Evolutionary conservation across 495 filamentous ascomycete genomes (phyloP).

Genomic region (Podospora bellae-mahoneyi): DNA sequence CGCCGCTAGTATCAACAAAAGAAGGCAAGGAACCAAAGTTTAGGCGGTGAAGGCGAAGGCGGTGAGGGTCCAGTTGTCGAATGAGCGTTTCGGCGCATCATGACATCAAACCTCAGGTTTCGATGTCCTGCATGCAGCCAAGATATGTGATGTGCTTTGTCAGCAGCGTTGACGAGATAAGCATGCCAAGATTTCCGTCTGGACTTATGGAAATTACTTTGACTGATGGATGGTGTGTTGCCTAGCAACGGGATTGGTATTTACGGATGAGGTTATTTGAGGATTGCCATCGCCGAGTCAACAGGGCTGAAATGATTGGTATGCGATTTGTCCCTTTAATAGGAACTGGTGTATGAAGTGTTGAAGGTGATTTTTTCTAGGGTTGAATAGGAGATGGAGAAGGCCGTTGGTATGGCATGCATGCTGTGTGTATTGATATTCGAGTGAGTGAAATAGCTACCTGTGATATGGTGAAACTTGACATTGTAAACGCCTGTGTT

Average conservation of each 20-base stretch:
- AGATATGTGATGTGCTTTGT: slow-evolving; percentile 13
- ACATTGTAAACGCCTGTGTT: too few relatives aligned
- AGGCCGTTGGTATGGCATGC: too few relatives aligned
- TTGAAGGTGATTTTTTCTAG: too few relatives aligned
- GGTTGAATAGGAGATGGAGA: too few relatives aligned
- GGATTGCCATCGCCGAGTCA: too few relatives aligned
- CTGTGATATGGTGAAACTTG: too few relatives aligned
- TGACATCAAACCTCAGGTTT: slow-evolving; percentile 17
- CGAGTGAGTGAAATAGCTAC: too few relatives aligned
- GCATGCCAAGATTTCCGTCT: background rate
- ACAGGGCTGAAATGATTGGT: too few relatives aligned
- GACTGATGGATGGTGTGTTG: background rate
- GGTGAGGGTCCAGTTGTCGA: slow-evolving; percentile 17
- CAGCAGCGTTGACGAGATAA: slow-evolving; percentile 8
- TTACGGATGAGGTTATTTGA: background rate
- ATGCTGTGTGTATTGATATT: too few relatives aligned
- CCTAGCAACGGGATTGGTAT: background rate
- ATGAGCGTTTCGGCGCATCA: slow-evolving; percentile 10
- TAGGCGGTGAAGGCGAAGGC: slow-evolving; percentile 13
- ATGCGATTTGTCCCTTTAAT: too few relatives aligned
- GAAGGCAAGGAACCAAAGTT: background rate
- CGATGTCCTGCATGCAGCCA: slow-evolving; percentile 6
- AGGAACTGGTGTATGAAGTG: too few relatives aligned
- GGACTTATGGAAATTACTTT: background rate
- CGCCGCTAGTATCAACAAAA: background rate